These are phyloP conservation scores for Glomus cerebriforme DNA, from an alignment of 192 early-diverging fungal species.

Conservation along the genomic window DNA sequence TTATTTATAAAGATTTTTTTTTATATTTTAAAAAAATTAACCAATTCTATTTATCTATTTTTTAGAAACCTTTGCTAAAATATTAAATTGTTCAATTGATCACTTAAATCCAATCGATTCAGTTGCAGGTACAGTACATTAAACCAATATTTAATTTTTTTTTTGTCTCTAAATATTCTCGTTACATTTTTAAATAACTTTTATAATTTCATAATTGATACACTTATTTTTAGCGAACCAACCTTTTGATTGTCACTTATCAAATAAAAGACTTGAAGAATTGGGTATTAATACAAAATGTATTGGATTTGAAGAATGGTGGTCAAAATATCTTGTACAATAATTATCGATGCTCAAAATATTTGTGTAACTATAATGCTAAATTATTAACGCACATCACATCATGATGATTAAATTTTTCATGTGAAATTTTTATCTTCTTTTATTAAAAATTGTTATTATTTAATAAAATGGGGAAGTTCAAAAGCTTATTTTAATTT, in stretches of 20 bases:
- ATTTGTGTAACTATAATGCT: too few species aligned
- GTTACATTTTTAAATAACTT: background rate
- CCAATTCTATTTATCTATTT: too few species aligned
- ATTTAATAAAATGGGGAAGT: too few species aligned
- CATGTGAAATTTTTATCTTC: too few species aligned
- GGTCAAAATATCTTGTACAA: background rate
- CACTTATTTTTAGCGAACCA: slow-evolving; percentile 49
- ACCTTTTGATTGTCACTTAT: slow-evolving; percentile 67
- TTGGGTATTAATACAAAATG: slow-evolving; percentile 51
- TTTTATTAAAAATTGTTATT: too few species aligned
- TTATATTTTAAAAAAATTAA: background rate
- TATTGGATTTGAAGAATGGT: slow-evolving; percentile 61
- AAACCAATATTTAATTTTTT: background rate
- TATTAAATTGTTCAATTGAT: slow-evolving; percentile 46
- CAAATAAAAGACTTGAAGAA: slow-evolving; percentile 58
- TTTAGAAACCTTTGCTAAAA: slow-evolving; percentile 53
- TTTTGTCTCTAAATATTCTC: background rate
- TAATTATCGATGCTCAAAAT: background rate
- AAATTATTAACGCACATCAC: too few species aligned
- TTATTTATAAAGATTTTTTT: background rate
- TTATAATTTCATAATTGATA: background rate
- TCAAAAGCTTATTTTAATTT: too few species aligned
- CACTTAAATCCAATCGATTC: slow-evolving; percentile 52
- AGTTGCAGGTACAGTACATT: slow-evolving; percentile 15
- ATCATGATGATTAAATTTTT: too few species aligned